These are phyloP conservation scores for Candida piceae DNA, from an alignment of 805 yeast genomes.

Conservation along the genomic window DNA sequence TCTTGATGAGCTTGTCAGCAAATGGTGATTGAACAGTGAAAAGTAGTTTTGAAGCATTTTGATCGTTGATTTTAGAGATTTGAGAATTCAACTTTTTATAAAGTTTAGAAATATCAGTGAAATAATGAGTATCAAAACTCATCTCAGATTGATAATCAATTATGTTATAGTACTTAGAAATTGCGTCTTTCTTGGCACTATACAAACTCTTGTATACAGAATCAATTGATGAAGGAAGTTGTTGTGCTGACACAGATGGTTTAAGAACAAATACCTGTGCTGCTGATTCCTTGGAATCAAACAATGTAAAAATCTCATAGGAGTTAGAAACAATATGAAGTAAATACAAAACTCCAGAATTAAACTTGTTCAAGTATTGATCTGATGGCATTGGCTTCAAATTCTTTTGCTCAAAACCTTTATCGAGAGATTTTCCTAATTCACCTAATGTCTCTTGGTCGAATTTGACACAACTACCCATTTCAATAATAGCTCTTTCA, in stretches of 20 bases:
- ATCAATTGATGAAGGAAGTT: conserved; percentile 49
- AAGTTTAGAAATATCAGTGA: conserved; percentile 49
- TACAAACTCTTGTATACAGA: conserved; percentile 52
- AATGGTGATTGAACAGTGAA: conserved; percentile 73
- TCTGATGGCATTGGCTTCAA: conserved; percentile 41
- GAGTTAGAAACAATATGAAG: conserved; percentile 68
- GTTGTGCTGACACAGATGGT: conserved; percentile 65
- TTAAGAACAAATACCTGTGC: conserved; percentile 56
- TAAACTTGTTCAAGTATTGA: conserved; percentile 50
- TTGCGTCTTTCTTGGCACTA: conserved; percentile 39
- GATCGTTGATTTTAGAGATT: conserved; percentile 55
- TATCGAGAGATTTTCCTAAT: conserved; percentile 76
- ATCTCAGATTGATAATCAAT: conserved; percentile 50
- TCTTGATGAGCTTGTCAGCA: conserved; percentile 39
- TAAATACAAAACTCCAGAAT: conserved; percentile 56
- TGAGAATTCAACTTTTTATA: conserved; percentile 53
- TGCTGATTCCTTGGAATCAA: conserved; percentile 54
- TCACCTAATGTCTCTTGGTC: conserved; percentile 73
- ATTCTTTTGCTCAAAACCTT: conserved; percentile 71
- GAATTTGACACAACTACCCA: conserved; percentile 71
- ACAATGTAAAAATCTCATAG: conserved; percentile 67
- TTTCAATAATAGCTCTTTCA: conserved; percentile 71
- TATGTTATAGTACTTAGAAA: conserved; percentile 38
- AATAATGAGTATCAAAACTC: conserved; percentile 51
- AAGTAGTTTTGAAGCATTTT: conserved; percentile 58